Evolutionary conservation across 768 basidiomycete genomes (phyloP), one percentile per base, ranked within the genome.

Genomic region (Exsudoporus frostii): DNA sequence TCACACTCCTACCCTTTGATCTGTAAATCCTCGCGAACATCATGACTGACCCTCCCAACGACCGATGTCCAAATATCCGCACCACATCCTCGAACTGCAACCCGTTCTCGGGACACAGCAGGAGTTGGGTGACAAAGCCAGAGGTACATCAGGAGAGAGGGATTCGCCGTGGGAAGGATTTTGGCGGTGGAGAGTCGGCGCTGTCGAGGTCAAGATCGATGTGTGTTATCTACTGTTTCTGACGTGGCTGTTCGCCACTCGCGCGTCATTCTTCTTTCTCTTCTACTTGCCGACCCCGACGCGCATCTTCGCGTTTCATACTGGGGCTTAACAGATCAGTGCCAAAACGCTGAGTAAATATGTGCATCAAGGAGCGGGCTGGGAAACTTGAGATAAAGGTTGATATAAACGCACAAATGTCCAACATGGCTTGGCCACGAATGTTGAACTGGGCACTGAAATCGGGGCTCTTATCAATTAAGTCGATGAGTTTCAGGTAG

Each of bases 91-190:
- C 73, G 33, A 75, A 64, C 7, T 73, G 65, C n/a, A 83, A 60
- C 1, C 74, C 73, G 53, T 82, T 82, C 40, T 78, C 77, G 1
- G 79, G 75, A 48, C 74, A 78, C 7, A 79, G 67, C 3, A 76
- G 80, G 0, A 81, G 63, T 56, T 82, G 80, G 1, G 76, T 76
- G 59, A 81, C 78, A 63, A 81, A 79, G 71, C 70, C 74, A 68
- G 32, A 81, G 71, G 58, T 80, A 79, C 37, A 69, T 60, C 42
- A 81, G 68, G 4, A 80, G 65, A 30, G 71, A 71, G 53, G 77
- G 69, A 47, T 71, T 65, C 14, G 68, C 57, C 2, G 67, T 66
- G 1, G 79, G 76, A 6, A 82, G 72, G 58, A 77, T 68, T 51
- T 77, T 77, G 14, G 79, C 79, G 25, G 70, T 68, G 1, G 59